A percentile compares a stretch with the other conserved stretches of the same genome.
phyloP scores from a whole-genome alignment of 2,329 filamentous ascomycete genomes.

The Xylariaceae sp. region DNA sequence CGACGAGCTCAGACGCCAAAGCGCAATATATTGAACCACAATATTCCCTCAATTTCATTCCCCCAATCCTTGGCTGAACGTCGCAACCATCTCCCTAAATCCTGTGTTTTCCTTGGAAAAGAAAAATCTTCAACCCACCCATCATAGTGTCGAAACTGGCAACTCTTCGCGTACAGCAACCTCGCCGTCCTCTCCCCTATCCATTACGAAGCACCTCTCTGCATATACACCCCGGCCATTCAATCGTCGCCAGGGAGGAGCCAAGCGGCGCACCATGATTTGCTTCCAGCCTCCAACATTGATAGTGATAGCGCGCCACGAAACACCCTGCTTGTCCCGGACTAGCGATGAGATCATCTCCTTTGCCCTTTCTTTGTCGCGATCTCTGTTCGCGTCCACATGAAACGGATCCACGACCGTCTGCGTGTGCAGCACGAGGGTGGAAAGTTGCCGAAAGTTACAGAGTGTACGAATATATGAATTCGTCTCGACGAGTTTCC shows the following conservation, averaged over 20 bases:
- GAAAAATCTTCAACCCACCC: background rate
- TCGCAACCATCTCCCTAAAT: too few species aligned
- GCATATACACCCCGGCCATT: conserved; percentile 41
- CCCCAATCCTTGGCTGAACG: too few species aligned
- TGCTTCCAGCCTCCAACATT: conserved; percentile 45
- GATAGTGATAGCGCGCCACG: conserved; percentile 40
- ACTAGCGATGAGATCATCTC: conserved; percentile 33
- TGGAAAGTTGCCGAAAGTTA: conserved; percentile 36
- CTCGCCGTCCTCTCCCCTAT: conserved; percentile 22
- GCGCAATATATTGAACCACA: background rate
- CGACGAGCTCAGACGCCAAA: background rate
- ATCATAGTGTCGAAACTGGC: conserved; percentile 6
- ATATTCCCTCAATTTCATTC: too few species aligned
- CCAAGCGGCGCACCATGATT: conserved; percentile 40
- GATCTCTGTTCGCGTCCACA: conserved; percentile 28
- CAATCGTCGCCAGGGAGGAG: conserved; percentile 36
- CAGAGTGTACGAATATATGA: conserved; percentile 37
- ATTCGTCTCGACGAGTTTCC: conserved; percentile 30
- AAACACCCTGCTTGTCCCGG: conserved; percentile 24
- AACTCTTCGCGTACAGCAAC: conserved; percentile 25
- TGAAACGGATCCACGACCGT: conserved; percentile 34
- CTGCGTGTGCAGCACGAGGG: conserved; percentile 41
- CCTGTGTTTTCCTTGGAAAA: too few species aligned
- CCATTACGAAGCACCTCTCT: conserved; percentile 43
- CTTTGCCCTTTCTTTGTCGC: conserved; percentile 35